These are phyloP conservation scores for Picochlorum costavermella DNA, from an alignment of 139 green algal genomes.

Conservation along the genomic window DNA sequence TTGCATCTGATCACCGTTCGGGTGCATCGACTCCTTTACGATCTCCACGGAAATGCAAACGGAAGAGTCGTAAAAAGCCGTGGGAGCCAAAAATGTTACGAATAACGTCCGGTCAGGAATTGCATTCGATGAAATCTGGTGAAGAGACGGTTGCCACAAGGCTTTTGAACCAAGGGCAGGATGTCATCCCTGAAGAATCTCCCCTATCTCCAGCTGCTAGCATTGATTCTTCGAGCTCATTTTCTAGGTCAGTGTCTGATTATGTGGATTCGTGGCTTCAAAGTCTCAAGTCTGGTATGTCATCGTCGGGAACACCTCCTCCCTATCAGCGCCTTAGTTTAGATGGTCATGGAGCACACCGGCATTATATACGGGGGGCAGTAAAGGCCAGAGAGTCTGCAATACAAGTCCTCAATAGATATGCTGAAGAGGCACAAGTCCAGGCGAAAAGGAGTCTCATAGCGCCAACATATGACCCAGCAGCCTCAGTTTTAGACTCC, in stretches of 20 bases:
- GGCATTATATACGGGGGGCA: conserved; percentile 16
- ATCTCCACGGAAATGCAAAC: too few relatives aligned
- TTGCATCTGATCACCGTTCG: too few relatives aligned
- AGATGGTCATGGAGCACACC: neutral
- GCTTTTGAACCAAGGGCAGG: neutral
- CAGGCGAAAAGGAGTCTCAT: neutral
- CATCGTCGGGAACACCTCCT: neutral
- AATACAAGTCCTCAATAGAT: neutral
- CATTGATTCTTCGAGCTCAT: neutral
- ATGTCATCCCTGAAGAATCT: neutral
- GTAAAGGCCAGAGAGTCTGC: conserved; percentile 5
- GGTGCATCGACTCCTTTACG: too few relatives aligned
- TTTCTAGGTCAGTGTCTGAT: neutral
- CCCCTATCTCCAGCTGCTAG: neutral
- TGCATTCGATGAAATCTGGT: neutral
- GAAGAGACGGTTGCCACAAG: neutral
- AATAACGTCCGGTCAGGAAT: neutral
- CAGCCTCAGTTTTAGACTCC: conserved; percentile 13
- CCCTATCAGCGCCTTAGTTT: conserved; percentile 12
- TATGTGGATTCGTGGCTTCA: conserved; percentile 3
- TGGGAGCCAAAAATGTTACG: conserved; percentile 1
- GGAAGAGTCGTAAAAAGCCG: neutral
- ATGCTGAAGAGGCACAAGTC: neutral
- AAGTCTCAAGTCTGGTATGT: neutral
- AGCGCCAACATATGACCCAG: neutral